A percentile compares a stretch with the other conserved stretches of the same genome.
phyloP scores from a whole-genome alignment of 495 filamentous ascomycete genomes.

The Penicillium arizonense region DNA sequence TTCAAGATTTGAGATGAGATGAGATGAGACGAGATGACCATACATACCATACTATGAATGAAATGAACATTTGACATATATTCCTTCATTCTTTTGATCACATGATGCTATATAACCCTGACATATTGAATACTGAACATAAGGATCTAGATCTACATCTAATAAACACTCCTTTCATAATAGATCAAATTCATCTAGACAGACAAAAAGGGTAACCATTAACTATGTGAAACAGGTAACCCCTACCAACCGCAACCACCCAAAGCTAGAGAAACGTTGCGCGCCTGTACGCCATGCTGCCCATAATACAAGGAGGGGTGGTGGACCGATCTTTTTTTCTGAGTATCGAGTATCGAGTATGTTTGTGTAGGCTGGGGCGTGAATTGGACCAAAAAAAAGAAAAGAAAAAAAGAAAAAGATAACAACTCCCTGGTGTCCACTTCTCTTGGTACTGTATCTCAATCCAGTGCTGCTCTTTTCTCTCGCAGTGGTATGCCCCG shows the following conservation, averaged over 20 bases:
- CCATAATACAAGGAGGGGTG: slow-evolving; percentile 35
- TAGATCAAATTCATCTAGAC: slow-evolving; percentile 25
- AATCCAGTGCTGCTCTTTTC: not conserved
- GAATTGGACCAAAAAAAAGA: slow-evolving; percentile 9
- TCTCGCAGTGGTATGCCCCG: not conserved
- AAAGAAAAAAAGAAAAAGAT: slow-evolving; percentile 1
- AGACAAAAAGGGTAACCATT: slow-evolving; percentile 17
- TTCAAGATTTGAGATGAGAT: not conserved
- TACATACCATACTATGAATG: not conserved
- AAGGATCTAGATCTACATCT: not conserved
- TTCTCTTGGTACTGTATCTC: not conserved
- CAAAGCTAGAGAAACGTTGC: slow-evolving; percentile 26
- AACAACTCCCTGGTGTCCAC: slow-evolving; percentile 10
- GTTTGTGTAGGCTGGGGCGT: slow-evolving; percentile 19
- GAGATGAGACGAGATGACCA: not conserved
- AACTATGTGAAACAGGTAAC: slow-evolving; percentile 26
- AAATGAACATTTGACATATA: not conserved
- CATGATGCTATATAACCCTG: slow-evolving; percentile 2
- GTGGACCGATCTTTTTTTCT: slow-evolving; percentile 27
- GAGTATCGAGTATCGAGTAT: not conserved
- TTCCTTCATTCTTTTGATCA: not conserved
- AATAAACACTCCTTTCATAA: slow-evolving; percentile 10
- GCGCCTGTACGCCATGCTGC: slow-evolving; percentile 48
- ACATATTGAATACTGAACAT: too few species aligned
- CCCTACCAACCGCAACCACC: slow-evolving; percentile 21